Conservation (phyloP, 345 rosid genomes). For the Hypericum androsaemum region DNA sequence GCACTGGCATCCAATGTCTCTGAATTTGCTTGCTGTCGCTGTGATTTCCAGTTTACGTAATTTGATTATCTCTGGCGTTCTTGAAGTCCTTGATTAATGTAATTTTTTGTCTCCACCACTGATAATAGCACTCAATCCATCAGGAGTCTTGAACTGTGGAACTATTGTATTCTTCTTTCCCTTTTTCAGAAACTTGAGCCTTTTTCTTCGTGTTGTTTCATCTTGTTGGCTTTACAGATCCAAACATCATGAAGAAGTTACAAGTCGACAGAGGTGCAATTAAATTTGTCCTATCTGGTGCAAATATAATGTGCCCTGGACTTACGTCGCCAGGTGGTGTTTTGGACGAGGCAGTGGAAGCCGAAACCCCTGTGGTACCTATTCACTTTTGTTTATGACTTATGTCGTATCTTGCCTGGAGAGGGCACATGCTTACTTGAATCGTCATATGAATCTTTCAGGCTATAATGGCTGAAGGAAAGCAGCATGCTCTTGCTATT, state of each 20-base stretch:
- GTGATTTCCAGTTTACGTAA: no score
- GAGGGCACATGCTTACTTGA: no score
- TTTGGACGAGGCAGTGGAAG: conserved; percentile 80
- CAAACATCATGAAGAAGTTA: conserved; percentile 83
- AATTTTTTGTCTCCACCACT: no score
- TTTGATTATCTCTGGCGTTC: no score
- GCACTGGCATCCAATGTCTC: no score
- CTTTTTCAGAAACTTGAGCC: no score
- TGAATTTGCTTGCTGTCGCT: no score
- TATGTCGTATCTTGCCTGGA: background rate
- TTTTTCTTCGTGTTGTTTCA: background rate
- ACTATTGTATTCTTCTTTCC: no score
- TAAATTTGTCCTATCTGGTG: conserved; percentile 90
- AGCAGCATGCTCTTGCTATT: conserved; percentile 93
- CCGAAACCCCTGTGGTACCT: conserved; percentile 92
- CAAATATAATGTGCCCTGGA: conserved; percentile 99
- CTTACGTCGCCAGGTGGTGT: conserved; percentile 96
- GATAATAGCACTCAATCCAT: no score
- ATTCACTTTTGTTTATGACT: background rate
- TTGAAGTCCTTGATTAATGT: no score
- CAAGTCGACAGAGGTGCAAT: conserved; percentile 99
- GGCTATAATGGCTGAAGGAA: conserved; percentile 99
- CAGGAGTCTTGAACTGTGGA: no score
- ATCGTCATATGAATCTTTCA: conserved; percentile 11
- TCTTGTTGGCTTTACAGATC: conserved; percentile 41